Conservation (phyloP, 208 protist genomes). For the Acanthamoeba castellanii region DNA sequence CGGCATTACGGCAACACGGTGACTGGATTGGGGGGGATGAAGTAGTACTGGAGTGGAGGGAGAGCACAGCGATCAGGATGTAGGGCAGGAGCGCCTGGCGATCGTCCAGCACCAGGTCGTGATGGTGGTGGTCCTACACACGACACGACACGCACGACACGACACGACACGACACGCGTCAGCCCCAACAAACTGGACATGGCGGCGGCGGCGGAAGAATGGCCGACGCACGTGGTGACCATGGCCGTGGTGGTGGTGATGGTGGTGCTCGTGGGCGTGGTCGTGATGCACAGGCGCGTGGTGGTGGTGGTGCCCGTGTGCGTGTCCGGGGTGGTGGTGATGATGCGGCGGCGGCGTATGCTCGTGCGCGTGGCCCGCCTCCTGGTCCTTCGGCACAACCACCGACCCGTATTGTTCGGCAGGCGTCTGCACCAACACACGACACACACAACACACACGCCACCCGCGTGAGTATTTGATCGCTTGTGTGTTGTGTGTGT, state of each 20-base stretch:
- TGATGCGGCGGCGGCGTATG: neutral
- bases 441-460: no score
- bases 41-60: slow-evolving; percentile 62
- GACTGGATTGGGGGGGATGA: neutral
- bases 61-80: slow-evolving; percentile 63
- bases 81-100: slow-evolving; percentile 50
- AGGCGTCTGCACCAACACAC: neutral
- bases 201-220: neutral
- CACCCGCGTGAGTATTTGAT: no score
- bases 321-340: neutral
- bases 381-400: neutral
- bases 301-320: neutral
- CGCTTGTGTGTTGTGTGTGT: no score
- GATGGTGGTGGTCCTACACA: neutral
- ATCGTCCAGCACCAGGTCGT: slow-evolving; percentile 1
- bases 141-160: no score
- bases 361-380: neutral
- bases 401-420: neutral
- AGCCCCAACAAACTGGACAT: neutral
- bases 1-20: neutral
- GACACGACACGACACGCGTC: neutral
- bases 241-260: slow-evolving; percentile 29
- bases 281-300: neutral
- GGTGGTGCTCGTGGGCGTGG: neutral
- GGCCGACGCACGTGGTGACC: neutral